A percentile compares a stretch with the other conserved stretches of the same genome.
Conservation (phyloP, 768 basidiomycete species). For the Coprinopsis sp. region DNA sequence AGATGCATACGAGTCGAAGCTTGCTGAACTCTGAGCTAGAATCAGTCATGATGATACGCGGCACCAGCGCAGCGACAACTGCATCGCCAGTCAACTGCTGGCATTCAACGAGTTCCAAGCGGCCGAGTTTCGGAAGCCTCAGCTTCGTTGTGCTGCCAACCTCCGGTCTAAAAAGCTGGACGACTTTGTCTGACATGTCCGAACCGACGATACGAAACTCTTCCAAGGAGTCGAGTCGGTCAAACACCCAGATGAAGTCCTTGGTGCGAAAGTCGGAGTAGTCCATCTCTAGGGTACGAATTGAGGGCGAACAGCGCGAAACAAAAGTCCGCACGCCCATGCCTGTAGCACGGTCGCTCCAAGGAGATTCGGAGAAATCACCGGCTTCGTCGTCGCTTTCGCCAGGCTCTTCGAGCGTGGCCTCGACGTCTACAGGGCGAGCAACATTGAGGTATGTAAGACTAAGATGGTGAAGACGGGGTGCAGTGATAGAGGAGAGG, state of each 20-base stretch:
- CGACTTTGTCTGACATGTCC: conserved; percentile 75
- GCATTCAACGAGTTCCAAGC: conserved; percentile 55
- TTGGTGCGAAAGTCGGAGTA: conserved; percentile 82
- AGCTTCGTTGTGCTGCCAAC: conserved; percentile 24
- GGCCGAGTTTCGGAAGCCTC: conserved; percentile 51
- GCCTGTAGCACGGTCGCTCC: conserved; percentile 72
- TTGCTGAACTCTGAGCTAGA: conserved; percentile 15
- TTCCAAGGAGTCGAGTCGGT: conserved; percentile 45
- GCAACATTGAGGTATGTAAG: conserved; percentile 69
- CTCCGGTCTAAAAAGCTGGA: conserved; percentile 51
- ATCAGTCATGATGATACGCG: conserved; percentile 42
- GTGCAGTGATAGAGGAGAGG: conserved; percentile 60
- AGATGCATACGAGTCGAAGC: conserved; percentile 32
- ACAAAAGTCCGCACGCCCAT: conserved; percentile 73
- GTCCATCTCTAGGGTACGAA: conserved; percentile 70
- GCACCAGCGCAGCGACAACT: conserved; percentile 46
- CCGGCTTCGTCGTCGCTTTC: conserved; percentile 71
- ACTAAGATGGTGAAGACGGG: conserved; percentile 53
- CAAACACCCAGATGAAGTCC: conserved; percentile 69
- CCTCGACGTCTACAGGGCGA: conserved; percentile 32
- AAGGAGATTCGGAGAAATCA: conserved; percentile 75
- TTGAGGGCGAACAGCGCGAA: conserved; percentile 54
- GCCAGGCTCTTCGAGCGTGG: conserved; percentile 43
- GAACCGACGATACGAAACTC: conserved; percentile 74
- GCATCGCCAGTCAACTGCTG: conserved; percentile 57